Evolutionary conservation across 2,329 filamentous ascomycete genomes (phyloP).

Genomic region (Penicillium decumbens): DNA sequence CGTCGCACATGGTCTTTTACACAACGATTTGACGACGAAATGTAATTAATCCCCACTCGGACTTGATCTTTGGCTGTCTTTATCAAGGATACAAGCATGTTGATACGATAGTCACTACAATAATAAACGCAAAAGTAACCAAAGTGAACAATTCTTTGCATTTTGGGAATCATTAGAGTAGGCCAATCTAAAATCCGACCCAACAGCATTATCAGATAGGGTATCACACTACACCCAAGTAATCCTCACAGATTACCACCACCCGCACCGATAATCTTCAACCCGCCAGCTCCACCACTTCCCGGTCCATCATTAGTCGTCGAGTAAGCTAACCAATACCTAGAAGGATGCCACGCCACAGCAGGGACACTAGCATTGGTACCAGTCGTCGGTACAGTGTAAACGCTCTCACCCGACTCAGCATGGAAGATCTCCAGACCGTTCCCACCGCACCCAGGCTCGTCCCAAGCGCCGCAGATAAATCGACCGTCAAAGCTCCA

Average conservation of each 20-base stretch:
- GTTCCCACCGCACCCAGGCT: conserved; percentile 40
- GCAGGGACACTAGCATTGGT: conserved; percentile 41
- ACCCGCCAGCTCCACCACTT: conserved; percentile 36
- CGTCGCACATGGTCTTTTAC: neutral
- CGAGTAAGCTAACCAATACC: conserved; percentile 49
- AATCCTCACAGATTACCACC: conserved; percentile 34
- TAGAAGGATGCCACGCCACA: conserved; percentile 49
- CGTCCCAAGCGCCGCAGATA: conserved; percentile 47
- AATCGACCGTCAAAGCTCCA: conserved; percentile 51
- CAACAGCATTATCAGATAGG: neutral
- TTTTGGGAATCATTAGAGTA: conserved; percentile 1
- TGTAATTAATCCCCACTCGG: conserved; percentile 1
- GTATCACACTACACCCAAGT: neutral
- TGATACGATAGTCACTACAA: conserved; percentile 3
- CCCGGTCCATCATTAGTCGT: conserved; percentile 41
- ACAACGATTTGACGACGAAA: conserved; percentile 18
- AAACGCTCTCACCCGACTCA: conserved; percentile 47
- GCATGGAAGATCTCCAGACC: conserved; percentile 50
- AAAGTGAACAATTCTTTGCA: neutral
- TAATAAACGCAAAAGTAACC: conserved; percentile 1
- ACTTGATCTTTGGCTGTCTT: neutral
- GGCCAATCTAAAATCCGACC: neutral
- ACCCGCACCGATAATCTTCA: conserved; percentile 48
- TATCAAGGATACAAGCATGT: neutral
- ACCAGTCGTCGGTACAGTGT: conserved; percentile 41